phyloP scores from a whole-genome alignment of 371 early-diverging fungal genomes.

The Sporodiniella umbellata region DNA sequence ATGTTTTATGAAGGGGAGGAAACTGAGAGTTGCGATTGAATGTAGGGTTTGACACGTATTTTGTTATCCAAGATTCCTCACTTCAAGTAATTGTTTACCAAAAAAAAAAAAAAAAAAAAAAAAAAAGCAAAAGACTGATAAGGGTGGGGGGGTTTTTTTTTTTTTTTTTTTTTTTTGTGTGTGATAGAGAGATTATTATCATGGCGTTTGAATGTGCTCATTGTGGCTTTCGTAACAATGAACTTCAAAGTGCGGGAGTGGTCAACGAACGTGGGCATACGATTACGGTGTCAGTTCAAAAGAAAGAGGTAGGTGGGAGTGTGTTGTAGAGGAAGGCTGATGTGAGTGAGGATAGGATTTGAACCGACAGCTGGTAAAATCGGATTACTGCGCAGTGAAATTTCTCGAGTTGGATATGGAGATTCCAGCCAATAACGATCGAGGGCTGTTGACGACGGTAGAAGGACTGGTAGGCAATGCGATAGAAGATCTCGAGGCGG shows the following conservation, averaged over 20 bases:
- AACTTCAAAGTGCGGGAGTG: conserved; percentile 84
- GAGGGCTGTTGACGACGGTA: conserved; percentile 83
- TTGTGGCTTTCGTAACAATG: conserved; percentile 88
- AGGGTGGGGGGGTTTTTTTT: too few relatives aligned
- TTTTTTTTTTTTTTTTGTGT: not conserved
- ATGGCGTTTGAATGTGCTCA: conserved; percentile 95
- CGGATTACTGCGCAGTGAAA: conserved; percentile 77
- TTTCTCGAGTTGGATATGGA: conserved; percentile 87
- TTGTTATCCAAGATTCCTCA: conserved; percentile 92
- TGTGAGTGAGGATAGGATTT: conserved; percentile 53
- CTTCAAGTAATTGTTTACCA: conserved; percentile 55
- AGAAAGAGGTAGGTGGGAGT: conserved; percentile 42
- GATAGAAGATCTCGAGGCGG: conserved; percentile 74
- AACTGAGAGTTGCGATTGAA: not conserved
- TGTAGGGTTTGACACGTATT: conserved; percentile 78
- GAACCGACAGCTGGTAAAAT: conserved; percentile 88
- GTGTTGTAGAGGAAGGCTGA: not conserved
- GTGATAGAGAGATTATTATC: conserved; percentile 74
- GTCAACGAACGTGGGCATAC: conserved; percentile 79
- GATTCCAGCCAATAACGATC: conserved; percentile 76
- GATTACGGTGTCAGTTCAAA: conserved; percentile 58
- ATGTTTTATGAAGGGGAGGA: too few relatives aligned
- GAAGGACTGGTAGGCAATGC: conserved; percentile 84
- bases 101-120: not conserved
- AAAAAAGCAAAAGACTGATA: too few relatives aligned